These are phyloP conservation scores for Phytophthora syringae DNA, from an alignment of 352 stramenopile species.

Conservation along the genomic window DNA sequence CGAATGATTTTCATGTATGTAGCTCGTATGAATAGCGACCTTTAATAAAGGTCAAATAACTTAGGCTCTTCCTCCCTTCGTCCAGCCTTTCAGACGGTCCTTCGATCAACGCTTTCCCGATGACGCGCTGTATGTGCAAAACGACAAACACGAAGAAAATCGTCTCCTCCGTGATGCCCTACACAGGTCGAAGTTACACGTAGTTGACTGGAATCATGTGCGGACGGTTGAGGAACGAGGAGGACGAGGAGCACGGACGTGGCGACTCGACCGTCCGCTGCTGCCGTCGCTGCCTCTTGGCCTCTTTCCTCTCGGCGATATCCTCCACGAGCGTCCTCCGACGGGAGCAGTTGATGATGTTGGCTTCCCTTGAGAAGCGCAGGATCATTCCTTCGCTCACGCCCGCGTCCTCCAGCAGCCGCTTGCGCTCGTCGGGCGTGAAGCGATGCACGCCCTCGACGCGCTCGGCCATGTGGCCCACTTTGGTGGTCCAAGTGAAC, in stretches of 20 bases:
- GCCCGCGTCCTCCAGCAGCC: conserved; percentile 56
- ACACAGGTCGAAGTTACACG: too few relatives aligned
- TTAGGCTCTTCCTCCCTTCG: too few relatives aligned
- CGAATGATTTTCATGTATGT: too few relatives aligned
- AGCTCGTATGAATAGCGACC: too few relatives aligned
- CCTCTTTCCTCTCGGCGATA: conserved; percentile 23
- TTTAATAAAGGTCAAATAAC: too few relatives aligned
- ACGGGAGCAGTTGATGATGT: conserved; percentile 70
- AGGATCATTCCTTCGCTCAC: conserved; percentile 72
- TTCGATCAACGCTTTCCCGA: too few relatives aligned
- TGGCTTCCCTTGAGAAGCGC: conserved; percentile 64
- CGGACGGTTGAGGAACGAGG: conserved; percentile 50
- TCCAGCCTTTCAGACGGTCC: too few relatives aligned
- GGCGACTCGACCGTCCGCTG: conserved; percentile 26
- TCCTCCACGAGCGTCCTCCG: conserved; percentile 44
- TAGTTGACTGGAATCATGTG: conserved; percentile 80
- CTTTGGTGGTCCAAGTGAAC: conserved; percentile 74
- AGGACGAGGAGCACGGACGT: conserved; percentile 56
- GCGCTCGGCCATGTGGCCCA: conserved; percentile 70
- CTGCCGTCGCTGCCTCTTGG: conserved; percentile 15
- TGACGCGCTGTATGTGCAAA: too few relatives aligned
- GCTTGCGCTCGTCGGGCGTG: conserved; percentile 60
- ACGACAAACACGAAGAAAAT: too few relatives aligned
- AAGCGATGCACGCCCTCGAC: conserved; percentile 73
- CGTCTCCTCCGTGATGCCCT: too few relatives aligned